phyloP scores from a whole-genome alignment of 306 rosid species.

The Astragalus glycyphyllos region DNA sequence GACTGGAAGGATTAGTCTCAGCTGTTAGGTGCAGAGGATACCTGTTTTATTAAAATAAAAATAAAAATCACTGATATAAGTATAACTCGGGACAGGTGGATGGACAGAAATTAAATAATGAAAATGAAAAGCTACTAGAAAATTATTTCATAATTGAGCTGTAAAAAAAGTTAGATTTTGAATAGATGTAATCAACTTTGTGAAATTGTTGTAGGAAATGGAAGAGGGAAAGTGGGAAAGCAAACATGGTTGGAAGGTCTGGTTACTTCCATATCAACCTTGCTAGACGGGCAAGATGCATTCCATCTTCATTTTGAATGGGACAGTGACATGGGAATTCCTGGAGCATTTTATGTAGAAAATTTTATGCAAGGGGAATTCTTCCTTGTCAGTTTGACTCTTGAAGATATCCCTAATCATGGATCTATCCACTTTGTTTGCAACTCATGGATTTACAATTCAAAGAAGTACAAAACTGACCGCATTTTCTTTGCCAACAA shows the following conservation, averaged over 20 bases:
- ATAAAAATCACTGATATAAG: too few species aligned
- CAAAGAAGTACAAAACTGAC: constrained; percentile 32
- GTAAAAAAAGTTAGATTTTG: too few species aligned
- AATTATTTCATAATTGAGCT: too few species aligned
- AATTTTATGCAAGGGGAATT: constrained; percentile 56
- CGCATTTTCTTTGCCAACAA: constrained; percentile 71
- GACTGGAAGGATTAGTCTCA: too few species aligned
- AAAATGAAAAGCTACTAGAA: too few species aligned
- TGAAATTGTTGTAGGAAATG: constrained; percentile 40
- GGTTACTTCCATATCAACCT: constrained; percentile 43
- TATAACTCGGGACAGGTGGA: too few species aligned
- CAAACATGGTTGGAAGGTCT: constrained; percentile 49
- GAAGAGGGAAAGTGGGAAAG: constrained; percentile 55
- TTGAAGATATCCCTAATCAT: constrained; percentile 53
- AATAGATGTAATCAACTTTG: not conserved
- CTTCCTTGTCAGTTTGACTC: constrained; percentile 59
- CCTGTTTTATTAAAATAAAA: too few species aligned
- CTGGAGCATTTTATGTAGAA: constrained; percentile 57
- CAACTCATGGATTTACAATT: constrained; percentile 71
- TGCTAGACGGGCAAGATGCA: constrained; percentile 46
- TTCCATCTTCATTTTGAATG: constrained; percentile 53
- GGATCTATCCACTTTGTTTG: constrained; percentile 56
- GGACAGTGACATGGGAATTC: constrained; percentile 53
- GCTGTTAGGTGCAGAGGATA: too few species aligned
- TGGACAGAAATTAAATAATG: too few species aligned